Evolutionary conservation across 495 filamentous ascomycete species (phyloP).

Genomic region (Rhizodiscina lignyota): DNA sequence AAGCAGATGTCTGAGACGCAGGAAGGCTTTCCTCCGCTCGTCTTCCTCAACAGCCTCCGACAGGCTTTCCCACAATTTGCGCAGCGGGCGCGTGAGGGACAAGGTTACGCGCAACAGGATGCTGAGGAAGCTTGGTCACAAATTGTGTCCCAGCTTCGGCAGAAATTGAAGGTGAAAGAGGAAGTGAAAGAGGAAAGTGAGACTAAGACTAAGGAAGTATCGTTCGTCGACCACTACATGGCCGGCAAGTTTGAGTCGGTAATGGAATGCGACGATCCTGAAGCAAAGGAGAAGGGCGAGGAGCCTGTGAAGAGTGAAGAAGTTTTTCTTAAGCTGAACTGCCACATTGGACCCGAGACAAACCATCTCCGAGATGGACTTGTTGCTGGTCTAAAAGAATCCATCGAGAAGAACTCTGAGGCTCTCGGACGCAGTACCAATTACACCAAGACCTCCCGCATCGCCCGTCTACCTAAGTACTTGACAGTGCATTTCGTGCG

Average conservation of each 20-base stretch:
- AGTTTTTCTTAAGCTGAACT: slow-evolving; percentile 80
- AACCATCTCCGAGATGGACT: slow-evolving; percentile 88
- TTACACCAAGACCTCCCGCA: slow-evolving; percentile 81
- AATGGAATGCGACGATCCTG: slow-evolving; percentile 69
- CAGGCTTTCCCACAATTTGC: slow-evolving; percentile 85
- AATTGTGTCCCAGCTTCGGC: slow-evolving; percentile 70
- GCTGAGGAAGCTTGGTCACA: slow-evolving; percentile 98
- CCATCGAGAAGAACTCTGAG: slow-evolving; percentile 77
- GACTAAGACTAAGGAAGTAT: slow-evolving; percentile 11
- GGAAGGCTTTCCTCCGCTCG: slow-evolving; percentile 66
- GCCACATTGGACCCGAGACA: slow-evolving; percentile 71
- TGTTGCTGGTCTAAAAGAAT: slow-evolving; percentile 60
- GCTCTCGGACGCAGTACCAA: slow-evolving; percentile 57
- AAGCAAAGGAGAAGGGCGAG: slow-evolving; percentile 61
- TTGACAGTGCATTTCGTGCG: slow-evolving; percentile 94
- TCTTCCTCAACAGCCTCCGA: slow-evolving; percentile 72
- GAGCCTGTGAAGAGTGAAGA: slow-evolving; percentile 48
- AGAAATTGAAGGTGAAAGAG: slow-evolving; percentile 55
- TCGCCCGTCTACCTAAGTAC: slow-evolving; percentile 83
- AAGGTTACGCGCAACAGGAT: slow-evolving; percentile 88
- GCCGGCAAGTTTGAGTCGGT: slow-evolving; percentile 59
- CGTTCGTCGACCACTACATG: slow-evolving; percentile 85
- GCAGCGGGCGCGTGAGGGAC: slow-evolving; percentile 61
- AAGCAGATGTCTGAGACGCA: slow-evolving; percentile 89
- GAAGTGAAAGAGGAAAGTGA: slow-evolving; percentile 21